Evolutionary conservation across 2,329 filamentous ascomycete species (phyloP).

Genomic region (Phyllosticta citriasiana): DNA sequence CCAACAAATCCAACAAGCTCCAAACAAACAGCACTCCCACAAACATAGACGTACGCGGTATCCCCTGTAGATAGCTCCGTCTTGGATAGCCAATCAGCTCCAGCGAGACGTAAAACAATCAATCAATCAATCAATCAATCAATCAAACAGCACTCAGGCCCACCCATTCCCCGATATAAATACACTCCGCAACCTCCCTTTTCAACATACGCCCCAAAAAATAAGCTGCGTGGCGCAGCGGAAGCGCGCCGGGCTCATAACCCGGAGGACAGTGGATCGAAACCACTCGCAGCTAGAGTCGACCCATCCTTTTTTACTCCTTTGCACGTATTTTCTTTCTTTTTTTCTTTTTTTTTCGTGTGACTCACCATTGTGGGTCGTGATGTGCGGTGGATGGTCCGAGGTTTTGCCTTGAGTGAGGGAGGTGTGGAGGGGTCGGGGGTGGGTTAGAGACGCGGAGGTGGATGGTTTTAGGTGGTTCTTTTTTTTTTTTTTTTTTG

Average conservation of each 20-base stretch:
- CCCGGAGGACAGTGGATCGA: conserved; percentile 24
- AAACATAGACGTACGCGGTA: no score
- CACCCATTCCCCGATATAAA: not conserved
- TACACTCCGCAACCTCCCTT: not conserved
- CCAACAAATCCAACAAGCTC: no score
- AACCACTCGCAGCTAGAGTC: conserved; percentile 21
- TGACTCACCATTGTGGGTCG: not conserved
- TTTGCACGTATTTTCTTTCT: conserved; percentile 8
- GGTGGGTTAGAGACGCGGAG: not conserved
- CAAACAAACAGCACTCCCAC: no score
- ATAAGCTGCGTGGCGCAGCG: conserved; percentile 23
- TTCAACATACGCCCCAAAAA: not conserved
- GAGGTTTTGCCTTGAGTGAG: not conserved
- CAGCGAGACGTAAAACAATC: no score
- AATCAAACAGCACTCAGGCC: not conserved
- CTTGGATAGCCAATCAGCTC: no score
- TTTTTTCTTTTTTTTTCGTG: not conserved
- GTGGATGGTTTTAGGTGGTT: no score
- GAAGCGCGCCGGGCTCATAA: conserved; percentile 25
- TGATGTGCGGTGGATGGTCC: no score
- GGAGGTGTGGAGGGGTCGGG: not conserved
- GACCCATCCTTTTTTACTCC: conserved; percentile 2
- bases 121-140: no score
- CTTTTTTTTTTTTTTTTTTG: not conserved
- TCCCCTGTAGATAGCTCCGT: no score